Conservation (phyloP, 1,139 yeast species). For the Protomyces pachydermus region DNA sequence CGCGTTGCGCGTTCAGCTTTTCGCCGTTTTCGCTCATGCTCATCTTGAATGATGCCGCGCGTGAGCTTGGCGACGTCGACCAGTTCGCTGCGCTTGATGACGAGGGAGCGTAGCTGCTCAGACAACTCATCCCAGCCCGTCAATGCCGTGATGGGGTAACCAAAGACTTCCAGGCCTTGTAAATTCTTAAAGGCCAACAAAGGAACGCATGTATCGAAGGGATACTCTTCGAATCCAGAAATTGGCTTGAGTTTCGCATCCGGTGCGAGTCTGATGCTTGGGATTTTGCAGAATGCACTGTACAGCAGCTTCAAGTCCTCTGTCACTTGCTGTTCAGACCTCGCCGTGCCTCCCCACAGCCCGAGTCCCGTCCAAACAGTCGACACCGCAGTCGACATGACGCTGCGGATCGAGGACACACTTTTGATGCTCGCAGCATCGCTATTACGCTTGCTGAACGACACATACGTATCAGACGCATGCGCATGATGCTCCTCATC, state of each 20-base stretch:
- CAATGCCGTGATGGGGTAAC: conserved; percentile 59
- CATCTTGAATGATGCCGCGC: conserved; percentile 52
- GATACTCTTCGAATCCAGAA: conserved; percentile 62
- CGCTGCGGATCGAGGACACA: conserved; percentile 57
- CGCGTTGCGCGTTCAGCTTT: conserved; percentile 41
- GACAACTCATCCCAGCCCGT: conserved; percentile 61
- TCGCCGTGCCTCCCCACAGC: conserved; percentile 3
- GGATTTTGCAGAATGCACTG: conserved; percentile 62
- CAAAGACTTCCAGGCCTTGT: conserved; percentile 56
- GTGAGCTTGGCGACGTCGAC: conserved; percentile 50
- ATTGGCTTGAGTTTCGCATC: conserved; percentile 55
- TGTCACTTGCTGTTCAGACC: conserved; percentile 9
- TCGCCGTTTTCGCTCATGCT: conserved; percentile 41
- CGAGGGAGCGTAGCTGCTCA: conserved; percentile 53
- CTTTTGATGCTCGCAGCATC: conserved; percentile 61
- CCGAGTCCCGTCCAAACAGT: conserved; percentile 39
- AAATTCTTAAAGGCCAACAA: conserved; percentile 56
- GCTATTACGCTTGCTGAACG: conserved; percentile 49
- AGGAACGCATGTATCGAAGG: conserved; percentile 67
- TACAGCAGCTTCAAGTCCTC: conserved; percentile 53
- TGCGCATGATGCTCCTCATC: conserved; percentile 39
- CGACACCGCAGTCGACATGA: conserved; percentile 45
- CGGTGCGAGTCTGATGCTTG: conserved; percentile 58
- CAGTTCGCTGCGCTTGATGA: conserved; percentile 50
- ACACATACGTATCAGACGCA: conserved; percentile 37